Evolutionary conservation across 1,139 yeast genomes (phyloP).

Genomic region (Suhomyces panamericanus): DNA sequence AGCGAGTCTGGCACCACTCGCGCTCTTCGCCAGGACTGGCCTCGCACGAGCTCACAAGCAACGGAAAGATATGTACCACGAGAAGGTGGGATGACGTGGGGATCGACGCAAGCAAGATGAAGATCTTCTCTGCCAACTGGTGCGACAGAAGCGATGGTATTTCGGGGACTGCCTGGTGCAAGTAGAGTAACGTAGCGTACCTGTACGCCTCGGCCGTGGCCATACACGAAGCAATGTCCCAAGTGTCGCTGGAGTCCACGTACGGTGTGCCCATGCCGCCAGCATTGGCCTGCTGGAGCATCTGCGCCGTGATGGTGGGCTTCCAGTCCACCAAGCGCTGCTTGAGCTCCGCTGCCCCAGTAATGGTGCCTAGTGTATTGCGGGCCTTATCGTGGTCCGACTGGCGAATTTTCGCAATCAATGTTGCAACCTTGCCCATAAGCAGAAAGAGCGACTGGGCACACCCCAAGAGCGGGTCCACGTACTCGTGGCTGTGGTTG

Average conservation of each 20-base stretch:
- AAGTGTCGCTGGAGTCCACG: conserved; percentile 23
- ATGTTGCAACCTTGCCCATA: conserved; percentile 61
- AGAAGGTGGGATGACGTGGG: conserved; percentile 59
- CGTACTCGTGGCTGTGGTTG: conserved; percentile 34
- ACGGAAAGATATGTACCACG: conserved; percentile 62
- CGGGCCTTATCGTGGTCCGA: conserved; percentile 22
- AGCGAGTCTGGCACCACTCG: conserved; percentile 60
- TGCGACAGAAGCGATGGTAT: conserved; percentile 57
- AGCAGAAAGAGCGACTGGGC: conserved; percentile 63
- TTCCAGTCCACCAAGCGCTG: conserved; percentile 56
- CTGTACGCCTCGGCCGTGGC: conserved; percentile 72
- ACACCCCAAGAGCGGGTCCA: conserved; percentile 68
- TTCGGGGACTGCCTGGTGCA: conserved; percentile 72
- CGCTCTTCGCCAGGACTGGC: conserved; percentile 59
- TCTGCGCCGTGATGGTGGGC: conserved; percentile 43
- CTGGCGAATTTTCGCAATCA: conserved; percentile 51
- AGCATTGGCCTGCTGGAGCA: conserved; percentile 30
- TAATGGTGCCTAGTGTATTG: conserved; percentile 49
- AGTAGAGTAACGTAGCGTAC: conserved; percentile 54
- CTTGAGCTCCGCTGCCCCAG: conserved; percentile 56
- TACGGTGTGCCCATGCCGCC: conserved; percentile 16
- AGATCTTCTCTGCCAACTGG: conserved; percentile 58
- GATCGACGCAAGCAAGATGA: conserved; percentile 60
- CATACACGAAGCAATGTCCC: conserved; percentile 60
- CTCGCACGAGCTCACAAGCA: conserved; percentile 65